Percentiles rank a stretch among this genome's conserved stretches.
phyloP scores from a whole-genome alignment of 805 yeast genomes.

The Zygotorulaspora danielsina region DNA sequence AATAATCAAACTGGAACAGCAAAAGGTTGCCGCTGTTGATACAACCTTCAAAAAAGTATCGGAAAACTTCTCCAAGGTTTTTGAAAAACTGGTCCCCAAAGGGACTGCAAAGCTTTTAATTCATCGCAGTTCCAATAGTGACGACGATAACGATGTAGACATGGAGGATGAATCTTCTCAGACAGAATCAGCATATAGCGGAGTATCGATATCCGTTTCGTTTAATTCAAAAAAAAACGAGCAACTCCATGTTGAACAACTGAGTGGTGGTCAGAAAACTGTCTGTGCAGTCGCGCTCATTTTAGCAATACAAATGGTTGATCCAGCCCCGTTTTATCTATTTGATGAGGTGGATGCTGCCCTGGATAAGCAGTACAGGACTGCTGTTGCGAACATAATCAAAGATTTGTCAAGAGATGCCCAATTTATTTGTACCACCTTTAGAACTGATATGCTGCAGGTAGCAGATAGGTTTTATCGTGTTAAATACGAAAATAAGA shows the following conservation, averaged over 20 bases:
- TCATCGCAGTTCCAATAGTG: constrained; percentile 38
- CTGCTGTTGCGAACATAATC: constrained; percentile 77
- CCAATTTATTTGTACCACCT: constrained; percentile 94
- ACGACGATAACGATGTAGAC: constrained; percentile 21
- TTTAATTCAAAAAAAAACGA: constrained; percentile 84
- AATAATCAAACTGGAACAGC: constrained; percentile 62
- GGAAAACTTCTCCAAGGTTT: constrained; percentile 64
- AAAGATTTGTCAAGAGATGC: constrained; percentile 60
- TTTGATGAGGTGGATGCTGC: constrained; percentile 98
- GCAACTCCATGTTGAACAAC: constrained; percentile 81
- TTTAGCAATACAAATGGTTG: constrained; percentile 88
- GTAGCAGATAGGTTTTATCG: constrained; percentile 87
- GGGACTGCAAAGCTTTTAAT: constrained; percentile 75
- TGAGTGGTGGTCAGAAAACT: constrained; percentile 96
- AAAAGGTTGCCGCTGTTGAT: constrained; percentile 79
- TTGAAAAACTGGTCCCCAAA: constrained; percentile 75
- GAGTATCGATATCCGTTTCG: constrained; percentile 83
- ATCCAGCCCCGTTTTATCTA: constrained; percentile 94
- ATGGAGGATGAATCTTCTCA: constrained; percentile 19
- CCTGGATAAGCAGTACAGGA: constrained; percentile 84
- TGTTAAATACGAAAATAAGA: constrained; percentile 76
- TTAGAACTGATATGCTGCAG: constrained; percentile 86
- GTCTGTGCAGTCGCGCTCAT: constrained; percentile 94
- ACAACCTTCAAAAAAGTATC: constrained; percentile 76
- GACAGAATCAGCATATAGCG: constrained; percentile 48